Evolutionary conservation across 768 basidiomycete genomes (phyloP), one percentile per base, ranked within the genome.

Genomic region (Boletus reticulatus): DNA sequence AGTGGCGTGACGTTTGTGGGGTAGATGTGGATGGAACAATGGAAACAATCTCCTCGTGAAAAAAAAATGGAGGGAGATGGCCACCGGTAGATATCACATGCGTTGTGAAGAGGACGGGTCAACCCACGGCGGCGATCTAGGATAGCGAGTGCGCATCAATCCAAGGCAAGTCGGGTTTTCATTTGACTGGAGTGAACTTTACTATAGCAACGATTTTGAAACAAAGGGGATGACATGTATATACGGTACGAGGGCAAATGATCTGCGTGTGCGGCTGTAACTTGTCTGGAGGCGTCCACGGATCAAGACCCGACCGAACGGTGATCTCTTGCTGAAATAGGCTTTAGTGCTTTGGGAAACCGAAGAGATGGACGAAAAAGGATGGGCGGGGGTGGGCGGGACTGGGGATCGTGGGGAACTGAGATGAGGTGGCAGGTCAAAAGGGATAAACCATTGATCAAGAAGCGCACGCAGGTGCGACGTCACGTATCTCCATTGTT

Each of bases 181-280:
- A 19, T 38, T 34, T 36, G 11, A 3, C 11, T 22, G 42, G 32
- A 38, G 14, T 4, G 20, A 16, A 56, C 48, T 58, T 29, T 29
- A 50, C 61, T 57, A 64, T 65, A 49, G 61, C 65, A 64, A 67
- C 64, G 48, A 53, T 45, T 43, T 43, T 31, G 57, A 64, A 64
- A 64, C 63, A 43, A 29, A 6, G 22, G 29, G 36, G 12, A 41
- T 14, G 37, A 9, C 45, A 37, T 31, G 24, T 32, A 20, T 34
- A 44, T n/a, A 60, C 19, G 5, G 8, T 50, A 37, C 42, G 37
- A 17, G n/a, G 37, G 52, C 50, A 38, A 62, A 58, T 51, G 60
- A 62, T 57, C n/a, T 58, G 36, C 36, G 12, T 45, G 32, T 36
- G 55, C 19, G n/a, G 4, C 17, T 24, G 27, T 17, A 16, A 50